Percentiles rank a stretch among this genome's conserved stretches.
Conservation (phyloP, 2,329 filamentous ascomycete genomes). For the Nemania diffusa region DNA sequence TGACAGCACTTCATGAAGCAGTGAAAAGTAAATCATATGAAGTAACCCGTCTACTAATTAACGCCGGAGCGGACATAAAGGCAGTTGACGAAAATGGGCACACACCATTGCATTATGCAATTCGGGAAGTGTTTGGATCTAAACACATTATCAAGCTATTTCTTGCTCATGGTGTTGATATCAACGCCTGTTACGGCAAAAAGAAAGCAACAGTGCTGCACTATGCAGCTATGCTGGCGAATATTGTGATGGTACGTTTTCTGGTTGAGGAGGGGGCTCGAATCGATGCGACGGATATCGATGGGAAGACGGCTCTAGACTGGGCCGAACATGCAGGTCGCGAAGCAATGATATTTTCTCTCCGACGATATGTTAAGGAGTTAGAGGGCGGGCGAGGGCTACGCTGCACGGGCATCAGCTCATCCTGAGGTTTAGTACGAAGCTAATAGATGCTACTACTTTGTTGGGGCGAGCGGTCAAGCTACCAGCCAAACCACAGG, state of each 20-base stretch:
- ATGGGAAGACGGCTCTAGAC: not conserved
- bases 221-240: not conserved
- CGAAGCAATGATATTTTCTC: not conserved
- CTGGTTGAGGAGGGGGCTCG: not conserved
- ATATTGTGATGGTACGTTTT: not conserved
- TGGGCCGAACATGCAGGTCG: not conserved
- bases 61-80: not conserved
- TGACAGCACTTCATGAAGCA: not conserved
- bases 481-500: too few relatives aligned
- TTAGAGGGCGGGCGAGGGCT: too few relatives aligned
- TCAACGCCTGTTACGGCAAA: not conserved
- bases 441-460: too few relatives aligned
- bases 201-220: not conserved
- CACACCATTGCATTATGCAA: not conserved
- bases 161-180: not conserved
- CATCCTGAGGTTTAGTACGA: too few relatives aligned
- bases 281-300: not conserved
- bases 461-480: too few relatives aligned
- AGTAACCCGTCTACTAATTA: not conserved
- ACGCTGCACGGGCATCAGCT: too few relatives aligned
- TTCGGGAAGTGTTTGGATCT: not conserved
- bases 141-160: not conserved
- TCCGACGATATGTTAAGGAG: not conserved
- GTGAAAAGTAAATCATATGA: not conserved
- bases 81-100: not conserved